Conservation (phyloP, 108 stramenopile species). For the Chaetoceros tenuissimus region DNA sequence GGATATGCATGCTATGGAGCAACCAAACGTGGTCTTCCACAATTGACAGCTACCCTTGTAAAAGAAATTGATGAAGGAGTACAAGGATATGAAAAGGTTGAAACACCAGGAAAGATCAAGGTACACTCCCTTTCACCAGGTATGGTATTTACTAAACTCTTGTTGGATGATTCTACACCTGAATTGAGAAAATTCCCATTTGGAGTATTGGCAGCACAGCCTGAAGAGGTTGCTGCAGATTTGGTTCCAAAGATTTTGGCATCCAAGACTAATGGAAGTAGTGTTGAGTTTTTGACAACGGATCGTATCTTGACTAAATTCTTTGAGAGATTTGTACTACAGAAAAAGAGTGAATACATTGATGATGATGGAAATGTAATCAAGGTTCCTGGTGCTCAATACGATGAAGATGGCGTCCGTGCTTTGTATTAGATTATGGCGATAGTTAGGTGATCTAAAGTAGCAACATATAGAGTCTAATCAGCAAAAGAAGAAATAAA, state of each 20-base stretch:
- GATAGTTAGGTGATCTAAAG: no score
- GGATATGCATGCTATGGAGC: slow-evolving; percentile 90
- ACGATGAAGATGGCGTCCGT: slow-evolving; percentile 77
- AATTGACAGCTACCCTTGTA: slow-evolving; percentile 74
- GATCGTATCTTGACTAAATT: slow-evolving; percentile 83
- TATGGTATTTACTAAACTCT: slow-evolving; percentile 88
- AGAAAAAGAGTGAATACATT: slow-evolving; percentile 87
- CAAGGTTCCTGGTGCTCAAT: slow-evolving; percentile 72
- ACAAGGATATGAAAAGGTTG: slow-evolving; percentile 74
- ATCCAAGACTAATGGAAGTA: slow-evolving; percentile 55
- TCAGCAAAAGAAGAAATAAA: no score
- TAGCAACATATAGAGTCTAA: no score
- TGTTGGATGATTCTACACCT: slow-evolving; percentile 85
- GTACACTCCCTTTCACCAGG: slow-evolving; percentile 85
- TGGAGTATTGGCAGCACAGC: slow-evolving; percentile 85
- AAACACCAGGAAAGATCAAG: slow-evolving; percentile 64
- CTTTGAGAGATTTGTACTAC: slow-evolving; percentile 79
- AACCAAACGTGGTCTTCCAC: slow-evolving; percentile 87
- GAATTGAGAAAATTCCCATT: slow-evolving; percentile 90
- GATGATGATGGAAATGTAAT: slow-evolving; percentile 92
- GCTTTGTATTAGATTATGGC: slow-evolving; percentile 80
- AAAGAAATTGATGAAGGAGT: slow-evolving; percentile 84
- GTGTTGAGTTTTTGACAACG: slow-evolving; percentile 81
- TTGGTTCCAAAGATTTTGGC: slow-evolving; percentile 85
- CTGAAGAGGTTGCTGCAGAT: slow-evolving; percentile 85